These are phyloP conservation scores for Stephanodiscus minutulus DNA, from an alignment of 108 stramenopile genomes.

Conservation along the genomic window DNA sequence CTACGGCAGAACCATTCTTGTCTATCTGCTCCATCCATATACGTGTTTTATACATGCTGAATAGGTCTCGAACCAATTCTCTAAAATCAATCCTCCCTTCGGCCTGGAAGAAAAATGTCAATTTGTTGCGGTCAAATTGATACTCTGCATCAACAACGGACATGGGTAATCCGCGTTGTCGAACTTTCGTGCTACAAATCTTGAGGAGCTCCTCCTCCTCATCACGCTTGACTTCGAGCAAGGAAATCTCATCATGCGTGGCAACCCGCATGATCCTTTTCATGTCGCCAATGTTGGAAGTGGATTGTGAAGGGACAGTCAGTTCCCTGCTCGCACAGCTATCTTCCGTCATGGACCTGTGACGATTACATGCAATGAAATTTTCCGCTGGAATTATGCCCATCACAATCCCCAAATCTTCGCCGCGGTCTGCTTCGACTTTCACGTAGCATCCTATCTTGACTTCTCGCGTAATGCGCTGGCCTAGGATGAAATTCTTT, in stretches of 20 bases:
- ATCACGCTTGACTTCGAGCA: conserved; percentile 79
- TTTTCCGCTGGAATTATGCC: conserved; percentile 68
- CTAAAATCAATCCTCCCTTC: conserved; percentile 96
- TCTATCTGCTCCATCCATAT: conserved; percentile 98
- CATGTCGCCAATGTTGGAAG: conserved; percentile 53
- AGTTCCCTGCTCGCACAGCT: conserved; percentile 29
- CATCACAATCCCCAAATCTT: conserved; percentile 94
- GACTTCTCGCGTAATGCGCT: conserved; percentile 66
- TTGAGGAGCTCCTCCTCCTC: conserved; percentile 93
- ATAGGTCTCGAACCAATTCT: conserved; percentile 96
- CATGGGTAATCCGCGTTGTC: conserved; percentile 90
- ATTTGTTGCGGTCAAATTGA: conserved; percentile 97
- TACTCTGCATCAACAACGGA: conserved; percentile 96
- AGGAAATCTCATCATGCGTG: conserved; percentile 86
- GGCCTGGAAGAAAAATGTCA: conserved; percentile 97
- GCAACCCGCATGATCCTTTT: conserved; percentile 86
- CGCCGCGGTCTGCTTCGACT: conserved; percentile 97
- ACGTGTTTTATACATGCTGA: conserved; percentile 97
- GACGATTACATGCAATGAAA: conserved; percentile 47
- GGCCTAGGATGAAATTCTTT: conserved; percentile 79
- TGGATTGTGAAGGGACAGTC: conserved; percentile 18
- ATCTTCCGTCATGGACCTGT: conserved; percentile 38
- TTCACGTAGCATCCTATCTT: conserved; percentile 96
- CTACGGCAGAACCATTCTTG: conserved; percentile 45
- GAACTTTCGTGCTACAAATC: conserved; percentile 90